Conservation (phyloP, 139 green algal genomes). For the Ostreobium quekettii region DNA sequence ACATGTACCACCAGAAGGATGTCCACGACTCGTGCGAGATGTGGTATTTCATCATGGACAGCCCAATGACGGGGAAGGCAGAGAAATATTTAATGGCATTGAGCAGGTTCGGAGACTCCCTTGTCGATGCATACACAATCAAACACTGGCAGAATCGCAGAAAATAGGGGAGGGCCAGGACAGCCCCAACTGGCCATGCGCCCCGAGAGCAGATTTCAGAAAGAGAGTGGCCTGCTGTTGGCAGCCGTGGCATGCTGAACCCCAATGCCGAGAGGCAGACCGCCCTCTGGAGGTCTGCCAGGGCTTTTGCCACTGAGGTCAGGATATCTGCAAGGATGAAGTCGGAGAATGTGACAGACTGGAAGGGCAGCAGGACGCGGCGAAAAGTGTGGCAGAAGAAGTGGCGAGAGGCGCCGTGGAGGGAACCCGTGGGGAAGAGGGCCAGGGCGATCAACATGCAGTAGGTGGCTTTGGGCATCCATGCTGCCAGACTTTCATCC, state of each 20-base stretch:
- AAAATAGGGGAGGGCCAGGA: slow-evolving; percentile 68
- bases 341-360: slow-evolving; percentile 78
- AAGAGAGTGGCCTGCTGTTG: background rate
- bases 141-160: slow-evolving; percentile 88
- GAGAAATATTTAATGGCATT: slow-evolving; percentile 94
- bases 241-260: background rate
- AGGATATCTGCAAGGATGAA: slow-evolving; percentile 94
- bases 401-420: slow-evolving; percentile 27
- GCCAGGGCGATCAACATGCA: slow-evolving; percentile 23
- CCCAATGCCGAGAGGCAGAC: slow-evolving; percentile 29
- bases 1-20: slow-evolving; percentile 47
- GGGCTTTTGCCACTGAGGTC: slow-evolving; percentile 77
- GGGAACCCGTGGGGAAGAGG: slow-evolving; percentile 36
- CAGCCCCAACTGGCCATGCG: slow-evolving; percentile 40
- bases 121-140: slow-evolving; percentile 55
- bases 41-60: slow-evolving; percentile 72
- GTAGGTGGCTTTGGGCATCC: slow-evolving; percentile 35
- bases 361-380: slow-evolving; percentile 52
- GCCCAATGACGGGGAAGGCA: slow-evolving; percentile 84
- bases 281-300: slow-evolving; percentile 63
- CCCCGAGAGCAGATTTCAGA: background rate
- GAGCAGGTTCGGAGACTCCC: slow-evolving; percentile 44
- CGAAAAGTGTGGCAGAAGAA: slow-evolving; percentile 55
- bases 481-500: slow-evolving; percentile 10
- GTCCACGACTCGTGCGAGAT: slow-evolving; percentile 21